Conservation (phyloP, 345 rosid species). For the Bruguiera sexangula region DNA sequence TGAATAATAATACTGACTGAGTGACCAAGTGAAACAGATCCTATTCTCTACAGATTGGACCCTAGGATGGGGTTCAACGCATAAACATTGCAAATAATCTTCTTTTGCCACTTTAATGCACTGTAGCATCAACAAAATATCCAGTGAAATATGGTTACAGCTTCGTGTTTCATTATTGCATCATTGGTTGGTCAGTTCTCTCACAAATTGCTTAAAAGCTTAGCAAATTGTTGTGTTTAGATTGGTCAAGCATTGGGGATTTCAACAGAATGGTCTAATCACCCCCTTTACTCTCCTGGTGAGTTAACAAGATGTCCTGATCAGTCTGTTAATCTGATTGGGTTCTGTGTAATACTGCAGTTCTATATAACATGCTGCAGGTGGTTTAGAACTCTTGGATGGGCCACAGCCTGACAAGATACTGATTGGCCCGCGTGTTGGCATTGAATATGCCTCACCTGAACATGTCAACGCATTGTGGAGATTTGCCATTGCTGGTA, state of each 20-base stretch:
- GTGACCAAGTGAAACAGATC: background rate
- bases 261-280: constrained; percentile 84
- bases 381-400: constrained; percentile 79
- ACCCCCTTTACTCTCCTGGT: constrained; percentile 81
- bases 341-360: constrained; percentile 4
- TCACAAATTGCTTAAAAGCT: background rate
- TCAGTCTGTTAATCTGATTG: background rate
- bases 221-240: constrained; percentile 27
- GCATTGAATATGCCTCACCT: constrained; percentile 84
- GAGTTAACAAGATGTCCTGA: constrained; percentile 11
- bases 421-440: constrained; percentile 79
- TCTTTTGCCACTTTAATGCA: background rate
- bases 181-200: background rate
- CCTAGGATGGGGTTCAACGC: background rate
- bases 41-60: background rate
- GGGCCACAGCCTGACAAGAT: constrained; percentile 77
- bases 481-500: constrained; percentile 87
- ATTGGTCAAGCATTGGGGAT: constrained; percentile 95
- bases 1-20: too few relatives aligned
- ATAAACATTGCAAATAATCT: background rate
- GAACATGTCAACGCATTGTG: constrained; percentile 71
- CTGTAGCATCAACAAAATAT: background rate
- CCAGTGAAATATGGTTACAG: background rate
- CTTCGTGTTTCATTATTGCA: background rate
- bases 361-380: constrained; percentile 30